Evolutionary conservation across 768 basidiomycete genomes (phyloP).

Genomic region (Naematelia aurantialba): DNA sequence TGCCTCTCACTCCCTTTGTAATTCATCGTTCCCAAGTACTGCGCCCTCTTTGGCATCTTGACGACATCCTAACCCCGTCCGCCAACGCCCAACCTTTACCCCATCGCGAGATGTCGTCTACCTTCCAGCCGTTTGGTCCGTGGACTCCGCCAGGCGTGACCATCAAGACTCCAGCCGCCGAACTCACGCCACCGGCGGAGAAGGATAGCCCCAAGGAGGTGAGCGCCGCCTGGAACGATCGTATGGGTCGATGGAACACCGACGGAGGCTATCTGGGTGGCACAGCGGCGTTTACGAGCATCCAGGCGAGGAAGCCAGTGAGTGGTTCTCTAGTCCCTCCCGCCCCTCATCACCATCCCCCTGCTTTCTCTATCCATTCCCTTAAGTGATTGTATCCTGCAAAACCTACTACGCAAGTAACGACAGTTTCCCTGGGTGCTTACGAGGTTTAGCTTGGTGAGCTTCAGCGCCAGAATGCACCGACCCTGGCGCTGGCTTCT

Average conservation of each 20-base stretch:
- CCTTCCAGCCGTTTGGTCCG: slow-evolving; percentile 16
- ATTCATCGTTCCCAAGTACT: no score
- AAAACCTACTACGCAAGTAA: no score
- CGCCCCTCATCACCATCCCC: not conserved
- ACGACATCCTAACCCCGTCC: no score
- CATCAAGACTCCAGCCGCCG: not conserved
- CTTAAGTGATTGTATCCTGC: no score
- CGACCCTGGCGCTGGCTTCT: slow-evolving; percentile 26
- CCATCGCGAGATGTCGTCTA: no score
- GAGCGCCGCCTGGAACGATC: not conserved
- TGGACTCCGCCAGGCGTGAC: not conserved
- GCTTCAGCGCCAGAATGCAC: slow-evolving; percentile 14
- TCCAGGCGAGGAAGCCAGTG: slow-evolving; percentile 1
- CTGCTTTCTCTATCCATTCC: no score
- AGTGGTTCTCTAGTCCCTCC: not conserved
- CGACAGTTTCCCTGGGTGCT: not conserved
- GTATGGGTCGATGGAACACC: not conserved
- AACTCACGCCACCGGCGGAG: not conserved
- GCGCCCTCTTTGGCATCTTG: no score
- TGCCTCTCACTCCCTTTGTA: not conserved
- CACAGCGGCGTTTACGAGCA: not conserved
- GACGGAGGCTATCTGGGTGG: not conserved
- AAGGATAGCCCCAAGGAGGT: not conserved
- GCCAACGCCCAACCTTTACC: no score
- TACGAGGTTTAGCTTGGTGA: slow-evolving; percentile 21